Percentiles rank a stretch among this genome's conserved stretches.
Evolutionary conservation across 2,329 filamentous ascomycete species (phyloP).

Genomic region (Ascochyta fabae): DNA sequence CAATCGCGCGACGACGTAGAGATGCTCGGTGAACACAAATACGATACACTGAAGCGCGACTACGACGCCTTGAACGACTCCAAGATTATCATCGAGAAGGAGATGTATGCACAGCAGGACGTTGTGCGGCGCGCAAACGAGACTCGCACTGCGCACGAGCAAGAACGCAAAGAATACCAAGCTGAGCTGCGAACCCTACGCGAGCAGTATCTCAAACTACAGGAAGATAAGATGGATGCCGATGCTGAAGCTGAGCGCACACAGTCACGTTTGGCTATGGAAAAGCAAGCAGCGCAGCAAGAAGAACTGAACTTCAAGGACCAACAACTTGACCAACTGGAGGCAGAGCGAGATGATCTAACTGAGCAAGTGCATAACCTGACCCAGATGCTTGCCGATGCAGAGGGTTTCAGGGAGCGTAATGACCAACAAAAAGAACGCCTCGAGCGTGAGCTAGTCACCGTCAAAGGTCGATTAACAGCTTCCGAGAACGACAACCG

Average conservation of each 20-base stretch:
- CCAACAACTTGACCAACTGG: slow-evolving; percentile 76
- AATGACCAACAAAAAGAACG: slow-evolving; percentile 95
- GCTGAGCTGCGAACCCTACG: slow-evolving; percentile 82
- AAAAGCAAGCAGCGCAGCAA: slow-evolving; percentile 77
- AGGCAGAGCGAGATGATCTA: slow-evolving; percentile 78
- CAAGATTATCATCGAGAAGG: slow-evolving; percentile 97
- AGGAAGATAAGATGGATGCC: slow-evolving; percentile 83
- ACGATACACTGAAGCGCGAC: slow-evolving; percentile 80
- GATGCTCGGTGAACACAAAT: slow-evolving; percentile 88
- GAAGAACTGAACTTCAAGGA: slow-evolving; percentile 83
- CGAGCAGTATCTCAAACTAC: slow-evolving; percentile 81
- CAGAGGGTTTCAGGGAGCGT: slow-evolving; percentile 85
- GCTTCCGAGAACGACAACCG: slow-evolving; percentile 97
- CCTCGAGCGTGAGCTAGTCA: slow-evolving; percentile 87
- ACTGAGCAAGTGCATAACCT: slow-evolving; percentile 82
- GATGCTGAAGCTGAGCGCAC: slow-evolving; percentile 81
- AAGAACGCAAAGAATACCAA: slow-evolving; percentile 88
- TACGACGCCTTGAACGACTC: slow-evolving; percentile 87
- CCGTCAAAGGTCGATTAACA: slow-evolving; percentile 84
- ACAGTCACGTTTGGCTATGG: slow-evolving; percentile 77
- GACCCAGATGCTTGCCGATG: slow-evolving; percentile 85
- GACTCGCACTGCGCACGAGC: slow-evolving; percentile 78
- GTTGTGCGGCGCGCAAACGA: slow-evolving; percentile 85
- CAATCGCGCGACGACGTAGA: slow-evolving; percentile 95
- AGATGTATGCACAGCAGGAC: slow-evolving; percentile 95